Conservation (phyloP, 208 protist genomes). For the Crithidia sp. region DNA sequence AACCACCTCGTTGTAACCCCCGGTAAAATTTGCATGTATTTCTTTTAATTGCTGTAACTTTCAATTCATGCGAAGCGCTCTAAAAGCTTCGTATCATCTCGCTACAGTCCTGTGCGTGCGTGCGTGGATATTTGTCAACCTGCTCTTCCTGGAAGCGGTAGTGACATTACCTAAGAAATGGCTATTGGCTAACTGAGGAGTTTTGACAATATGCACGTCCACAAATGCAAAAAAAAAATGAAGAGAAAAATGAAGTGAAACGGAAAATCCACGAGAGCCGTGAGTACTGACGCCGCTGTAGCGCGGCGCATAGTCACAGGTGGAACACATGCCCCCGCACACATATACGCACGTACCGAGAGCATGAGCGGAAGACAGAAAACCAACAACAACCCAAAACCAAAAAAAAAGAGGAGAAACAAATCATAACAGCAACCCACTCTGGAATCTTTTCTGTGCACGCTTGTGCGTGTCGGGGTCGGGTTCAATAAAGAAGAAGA, state of each 20-base stretch:
- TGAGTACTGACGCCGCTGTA: background rate
- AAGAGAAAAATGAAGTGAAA: background rate
- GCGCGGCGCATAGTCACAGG: constrained; percentile 1
- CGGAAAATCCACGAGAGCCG: no score
- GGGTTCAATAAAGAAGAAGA: background rate
- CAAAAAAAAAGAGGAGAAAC: background rate
- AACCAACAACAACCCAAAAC: constrained; percentile 10
- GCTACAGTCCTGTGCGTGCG: no score
- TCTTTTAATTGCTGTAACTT: no score
- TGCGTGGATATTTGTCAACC: no score
- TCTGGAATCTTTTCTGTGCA: no score
- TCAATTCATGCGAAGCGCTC: constrained; percentile 1
- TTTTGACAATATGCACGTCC: no score
- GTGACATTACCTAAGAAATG: no score
- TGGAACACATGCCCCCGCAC: background rate
- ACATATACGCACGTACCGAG: background rate
- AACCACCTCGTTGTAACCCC: no score
- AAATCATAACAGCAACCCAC: background rate
- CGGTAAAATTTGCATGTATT: no score
- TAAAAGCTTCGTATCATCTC: no score
- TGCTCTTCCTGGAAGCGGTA: no score
- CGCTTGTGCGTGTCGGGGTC: background rate
- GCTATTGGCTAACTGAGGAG: no score
- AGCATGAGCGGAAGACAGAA: background rate
- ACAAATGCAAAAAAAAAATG: constrained; percentile 4